phyloP scores from a whole-genome alignment of 2,329 filamentous ascomycete genomes.

The Aspergillus candidus region DNA sequence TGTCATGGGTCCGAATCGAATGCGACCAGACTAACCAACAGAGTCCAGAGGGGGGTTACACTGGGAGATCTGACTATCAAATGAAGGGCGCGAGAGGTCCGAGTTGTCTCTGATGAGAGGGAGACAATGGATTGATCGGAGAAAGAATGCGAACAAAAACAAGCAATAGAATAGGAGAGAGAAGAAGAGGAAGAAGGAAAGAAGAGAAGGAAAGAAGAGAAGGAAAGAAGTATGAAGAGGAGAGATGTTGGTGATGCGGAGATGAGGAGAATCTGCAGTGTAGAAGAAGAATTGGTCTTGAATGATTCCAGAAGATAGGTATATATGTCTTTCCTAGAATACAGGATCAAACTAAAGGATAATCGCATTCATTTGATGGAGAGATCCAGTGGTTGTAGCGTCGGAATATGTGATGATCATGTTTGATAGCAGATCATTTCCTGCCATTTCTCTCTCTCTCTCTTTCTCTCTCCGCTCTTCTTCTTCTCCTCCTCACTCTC shows the following conservation, averaged over 20 bases:
- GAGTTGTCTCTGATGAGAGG: neutral
- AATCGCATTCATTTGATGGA: too few relatives aligned
- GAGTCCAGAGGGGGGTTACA: too few relatives aligned
- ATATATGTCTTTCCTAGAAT: too few relatives aligned
- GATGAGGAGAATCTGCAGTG: neutral
- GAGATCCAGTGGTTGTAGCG: too few relatives aligned
- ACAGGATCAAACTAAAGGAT: too few relatives aligned
- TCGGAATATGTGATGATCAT: too few relatives aligned
- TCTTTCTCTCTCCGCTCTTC: neutral
- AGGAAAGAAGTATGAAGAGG: neutral
- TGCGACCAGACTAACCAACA: too few relatives aligned
- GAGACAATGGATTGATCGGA: neutral
- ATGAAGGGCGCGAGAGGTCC: neutral
- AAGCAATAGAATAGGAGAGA: neutral
- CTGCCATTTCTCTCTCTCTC: neutral
- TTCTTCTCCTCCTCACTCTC: neutral
- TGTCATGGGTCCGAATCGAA: too few relatives aligned
- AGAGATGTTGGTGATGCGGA: neutral
- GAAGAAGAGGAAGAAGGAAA: neutral
- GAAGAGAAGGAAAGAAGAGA: too few relatives aligned
- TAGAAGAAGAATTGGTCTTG: neutral
- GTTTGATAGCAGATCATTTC: too few relatives aligned
- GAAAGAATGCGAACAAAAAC: conserved; percentile 2
- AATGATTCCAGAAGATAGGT: too few relatives aligned
- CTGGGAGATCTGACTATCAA: conserved; percentile 1